Conservation (phyloP, 495 filamentous ascomycete species). For the Xylaria telfairii region DNA sequence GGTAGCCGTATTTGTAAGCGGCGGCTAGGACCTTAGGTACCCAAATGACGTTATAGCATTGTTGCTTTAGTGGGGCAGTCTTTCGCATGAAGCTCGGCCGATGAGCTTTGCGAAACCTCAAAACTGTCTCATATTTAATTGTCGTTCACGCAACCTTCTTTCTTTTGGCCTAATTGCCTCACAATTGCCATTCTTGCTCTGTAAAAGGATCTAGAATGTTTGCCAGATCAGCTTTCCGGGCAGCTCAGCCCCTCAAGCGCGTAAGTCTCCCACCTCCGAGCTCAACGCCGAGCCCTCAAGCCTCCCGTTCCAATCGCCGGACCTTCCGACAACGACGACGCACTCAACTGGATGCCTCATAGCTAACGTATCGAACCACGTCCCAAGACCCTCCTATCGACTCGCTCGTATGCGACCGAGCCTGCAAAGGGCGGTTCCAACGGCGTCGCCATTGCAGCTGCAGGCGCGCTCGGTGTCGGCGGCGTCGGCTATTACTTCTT, state of each 20-base stretch:
- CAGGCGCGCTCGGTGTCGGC: conserved; percentile 46
- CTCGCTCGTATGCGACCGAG: conserved; percentile 63
- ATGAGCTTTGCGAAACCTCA: conserved; percentile 7
- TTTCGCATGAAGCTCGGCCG: conserved; percentile 18
- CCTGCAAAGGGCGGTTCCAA: conserved; percentile 47
- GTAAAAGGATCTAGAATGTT: conserved; percentile 44
- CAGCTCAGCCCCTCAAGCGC: conserved; percentile 52
- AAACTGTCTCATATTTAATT: not conserved
- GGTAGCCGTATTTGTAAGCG: conserved; percentile 2
- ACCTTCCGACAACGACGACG: not conserved
- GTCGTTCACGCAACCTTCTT: not conserved
- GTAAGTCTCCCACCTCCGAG: conserved; percentile 40
- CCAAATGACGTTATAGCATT: conserved; percentile 16
- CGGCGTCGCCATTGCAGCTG: conserved; percentile 49
- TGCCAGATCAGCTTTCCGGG: conserved; percentile 49
- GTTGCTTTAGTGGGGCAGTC: conserved; percentile 8
- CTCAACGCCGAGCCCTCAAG: conserved; percentile 1
- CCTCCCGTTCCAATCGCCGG: conserved; percentile 3
- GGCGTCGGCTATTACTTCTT: conserved; percentile 60
- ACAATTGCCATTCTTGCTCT: not conserved
- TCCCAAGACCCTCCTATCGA: conserved; percentile 40
- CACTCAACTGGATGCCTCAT: conserved; percentile 26
- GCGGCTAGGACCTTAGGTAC: not conserved
- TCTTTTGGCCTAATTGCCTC: not conserved
- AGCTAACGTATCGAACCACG: conserved; percentile 24